A percentile compares a stretch with the other conserved stretches of the same genome.
phyloP scores from a whole-genome alignment of 495 filamentous ascomycete genomes.

The Trichoderma virens region DNA sequence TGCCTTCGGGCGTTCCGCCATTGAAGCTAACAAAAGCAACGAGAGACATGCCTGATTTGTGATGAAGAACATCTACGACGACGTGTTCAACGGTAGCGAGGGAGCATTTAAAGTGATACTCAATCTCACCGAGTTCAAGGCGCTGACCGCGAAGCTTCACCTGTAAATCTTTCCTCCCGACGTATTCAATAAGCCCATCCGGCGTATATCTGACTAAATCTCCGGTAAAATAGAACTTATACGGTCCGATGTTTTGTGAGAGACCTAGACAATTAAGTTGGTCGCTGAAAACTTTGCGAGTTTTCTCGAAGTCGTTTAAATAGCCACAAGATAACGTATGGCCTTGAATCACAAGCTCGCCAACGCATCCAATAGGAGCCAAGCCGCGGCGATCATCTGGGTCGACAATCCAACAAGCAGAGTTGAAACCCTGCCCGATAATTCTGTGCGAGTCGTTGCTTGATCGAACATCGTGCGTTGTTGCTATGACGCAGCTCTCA shows the following conservation, averaged over 20 bases:
- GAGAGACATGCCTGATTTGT: background rate
- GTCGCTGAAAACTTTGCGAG: no score
- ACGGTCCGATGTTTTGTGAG: background rate
- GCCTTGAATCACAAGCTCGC: constrained; percentile 52
- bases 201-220: constrained; percentile 18
- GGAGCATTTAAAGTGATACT: constrained; percentile 4
- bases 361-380: constrained; percentile 47
- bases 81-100: background rate
- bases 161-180: constrained; percentile 21
- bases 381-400: constrained; percentile 40
- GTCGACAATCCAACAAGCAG: constrained; percentile 45
- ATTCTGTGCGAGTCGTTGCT: constrained; percentile 21
- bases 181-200: constrained; percentile 17
- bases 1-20: background rate
- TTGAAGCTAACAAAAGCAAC: background rate
- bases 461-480: constrained; percentile 20
- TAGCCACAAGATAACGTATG: constrained; percentile 43
- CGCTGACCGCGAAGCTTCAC: constrained; percentile 24
- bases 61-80: background rate
- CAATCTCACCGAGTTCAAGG: constrained; percentile 22
- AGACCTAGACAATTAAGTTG: constrained; percentile 40
- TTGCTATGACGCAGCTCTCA: constrained; percentile 34
- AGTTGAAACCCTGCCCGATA: constrained; percentile 31
- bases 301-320: constrained; percentile 36
- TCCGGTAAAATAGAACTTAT: constrained; percentile 42